Evolutionary conservation across 495 filamentous ascomycete genomes (phyloP), one percentile per base, ranked within the genome.

Genomic region (Penicillium bovifimosum): DNA sequence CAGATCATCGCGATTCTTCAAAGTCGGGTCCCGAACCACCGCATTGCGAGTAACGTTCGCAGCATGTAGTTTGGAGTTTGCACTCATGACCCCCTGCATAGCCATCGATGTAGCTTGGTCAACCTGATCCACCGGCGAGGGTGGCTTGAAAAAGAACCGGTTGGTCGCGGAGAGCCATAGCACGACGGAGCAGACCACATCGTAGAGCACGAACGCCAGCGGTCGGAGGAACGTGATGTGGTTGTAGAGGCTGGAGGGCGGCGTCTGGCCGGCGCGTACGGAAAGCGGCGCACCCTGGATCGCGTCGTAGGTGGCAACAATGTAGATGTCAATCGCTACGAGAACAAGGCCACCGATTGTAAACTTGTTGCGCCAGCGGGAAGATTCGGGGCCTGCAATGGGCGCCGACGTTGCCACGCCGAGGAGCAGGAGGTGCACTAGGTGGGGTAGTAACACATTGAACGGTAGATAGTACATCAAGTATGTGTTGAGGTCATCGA

Each of bases 111-210:
- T 61, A 13, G 68, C 46, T 38, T 67, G 54, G 5, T 71, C 70
- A 13, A 73, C 43, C 45, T 72, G 69, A 24, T 84, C 80, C 6
- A 66, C 70, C n/a, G 73, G 61, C 9, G 69, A 65, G 2, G 76
- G 70, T 27, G 78, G 79, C n/a, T 66, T 63, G 46, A 78, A 77
- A 56, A 84, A 80, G 62, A 76, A 76, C 11, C 92, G 81, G 58
- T 91, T 86, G 16, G 93, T 96, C 18, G 82, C 79, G 0, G 85
- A 80, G 11, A 91, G 73, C 68, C 85, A 96, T 11, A 96, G 68
- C 6, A 86, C 65, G 11, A 63, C 63, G 0, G 82, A 85, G 1
- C 89, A 66, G 6, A 76, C n/a, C 1, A 55, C 65, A 63, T 97
- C 86, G 1, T 86, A 71, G 2, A 76, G 50, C 0, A 80, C 79